Conservation (phyloP, 768 basidiomycete species). For the Russula brevipes region DNA sequence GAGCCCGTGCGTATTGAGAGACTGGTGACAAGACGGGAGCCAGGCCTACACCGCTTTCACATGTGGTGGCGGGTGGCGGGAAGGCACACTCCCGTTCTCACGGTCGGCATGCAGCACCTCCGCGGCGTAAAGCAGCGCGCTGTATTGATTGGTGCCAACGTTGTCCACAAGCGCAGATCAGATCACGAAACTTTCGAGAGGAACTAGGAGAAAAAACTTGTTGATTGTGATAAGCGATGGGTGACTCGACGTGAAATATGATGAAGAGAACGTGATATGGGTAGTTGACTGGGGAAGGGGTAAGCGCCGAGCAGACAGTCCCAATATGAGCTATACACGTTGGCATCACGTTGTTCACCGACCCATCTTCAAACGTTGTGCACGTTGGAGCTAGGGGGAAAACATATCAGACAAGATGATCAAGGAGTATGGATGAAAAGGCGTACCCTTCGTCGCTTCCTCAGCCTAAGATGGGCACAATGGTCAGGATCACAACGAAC, state of each 20-base stretch:
- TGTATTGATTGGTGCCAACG: no score
- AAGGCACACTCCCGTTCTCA: no score
- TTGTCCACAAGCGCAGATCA: no score
- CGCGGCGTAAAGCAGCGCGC: no score
- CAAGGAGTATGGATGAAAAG: constrained; percentile 3
- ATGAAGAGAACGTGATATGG: neutral
- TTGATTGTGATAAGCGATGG: constrained; percentile 2
- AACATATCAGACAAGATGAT: neutral
- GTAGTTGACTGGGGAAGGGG: neutral
- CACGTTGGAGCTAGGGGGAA: constrained; percentile 16
- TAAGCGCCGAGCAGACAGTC: neutral
- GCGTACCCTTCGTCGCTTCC: constrained; percentile 83
- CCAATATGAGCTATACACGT: constrained; percentile 1
- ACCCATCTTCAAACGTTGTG: constrained; percentile 24
- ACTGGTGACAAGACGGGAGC: no score
- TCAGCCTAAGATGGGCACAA: constrained; percentile 48
- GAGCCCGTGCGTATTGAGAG: no score
- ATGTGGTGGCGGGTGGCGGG: no score
- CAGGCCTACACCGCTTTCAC: no score
- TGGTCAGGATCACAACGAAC: constrained; percentile 6
- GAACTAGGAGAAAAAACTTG: neutral
- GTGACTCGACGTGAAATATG: neutral
- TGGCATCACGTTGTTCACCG: constrained; percentile 5
- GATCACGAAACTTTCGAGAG: neutral
- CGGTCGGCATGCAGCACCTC: no score